These are phyloP conservation scores for Westerdykella aurantiaca DNA, from an alignment of 2,329 filamentous ascomycete genomes.

Conservation along the genomic window DNA sequence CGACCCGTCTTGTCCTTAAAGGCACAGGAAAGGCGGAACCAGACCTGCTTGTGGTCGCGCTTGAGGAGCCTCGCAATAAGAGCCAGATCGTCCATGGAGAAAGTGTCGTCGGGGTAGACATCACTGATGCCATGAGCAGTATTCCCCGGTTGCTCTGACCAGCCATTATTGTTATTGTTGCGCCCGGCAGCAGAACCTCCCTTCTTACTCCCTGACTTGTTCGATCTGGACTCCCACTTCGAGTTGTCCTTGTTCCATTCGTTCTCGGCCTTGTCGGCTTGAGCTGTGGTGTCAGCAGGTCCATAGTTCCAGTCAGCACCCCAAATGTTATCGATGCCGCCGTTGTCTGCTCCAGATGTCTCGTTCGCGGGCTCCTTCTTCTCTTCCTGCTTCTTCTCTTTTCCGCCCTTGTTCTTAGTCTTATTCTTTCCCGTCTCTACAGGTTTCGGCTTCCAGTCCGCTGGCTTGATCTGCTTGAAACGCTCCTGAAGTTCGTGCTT, in stretches of 20 bases:
- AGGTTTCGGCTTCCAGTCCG: slow-evolving; percentile 13
- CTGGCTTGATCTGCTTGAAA: slow-evolving; percentile 35
- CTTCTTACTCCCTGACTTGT: not conserved
- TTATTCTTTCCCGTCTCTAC: slow-evolving; percentile 15
- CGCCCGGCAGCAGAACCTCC: not conserved
- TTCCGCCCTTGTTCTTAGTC: slow-evolving; percentile 8
- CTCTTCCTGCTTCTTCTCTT: slow-evolving; percentile 7
- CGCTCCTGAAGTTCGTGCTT: slow-evolving; percentile 8
- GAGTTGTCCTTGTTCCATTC: slow-evolving; percentile 9
- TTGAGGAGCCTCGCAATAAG: slow-evolving; percentile 42
- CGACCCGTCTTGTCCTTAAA: slow-evolving; percentile 49
- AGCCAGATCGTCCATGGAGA: slow-evolving; percentile 32
- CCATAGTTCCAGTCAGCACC: no score
- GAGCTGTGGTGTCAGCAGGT: slow-evolving; percentile 2
- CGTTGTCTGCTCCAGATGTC: not conserved
- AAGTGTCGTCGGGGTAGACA: slow-evolving; percentile 23
- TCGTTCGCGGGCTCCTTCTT: slow-evolving; percentile 6
- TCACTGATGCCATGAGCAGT: slow-evolving; percentile 10
- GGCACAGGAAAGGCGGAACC: slow-evolving; percentile 43
- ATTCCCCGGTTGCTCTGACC: not conserved
- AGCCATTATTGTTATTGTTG: slow-evolving; percentile 1
- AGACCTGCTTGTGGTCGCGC: slow-evolving; percentile 41
- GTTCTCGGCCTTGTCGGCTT: slow-evolving; percentile 14
- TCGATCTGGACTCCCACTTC: slow-evolving; percentile 5
- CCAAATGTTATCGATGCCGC: not conserved